These are phyloP conservation scores for Fimicolochytrium jonesii DNA, from an alignment of 192 early-diverging fungal genomes.

Conservation along the genomic window DNA sequence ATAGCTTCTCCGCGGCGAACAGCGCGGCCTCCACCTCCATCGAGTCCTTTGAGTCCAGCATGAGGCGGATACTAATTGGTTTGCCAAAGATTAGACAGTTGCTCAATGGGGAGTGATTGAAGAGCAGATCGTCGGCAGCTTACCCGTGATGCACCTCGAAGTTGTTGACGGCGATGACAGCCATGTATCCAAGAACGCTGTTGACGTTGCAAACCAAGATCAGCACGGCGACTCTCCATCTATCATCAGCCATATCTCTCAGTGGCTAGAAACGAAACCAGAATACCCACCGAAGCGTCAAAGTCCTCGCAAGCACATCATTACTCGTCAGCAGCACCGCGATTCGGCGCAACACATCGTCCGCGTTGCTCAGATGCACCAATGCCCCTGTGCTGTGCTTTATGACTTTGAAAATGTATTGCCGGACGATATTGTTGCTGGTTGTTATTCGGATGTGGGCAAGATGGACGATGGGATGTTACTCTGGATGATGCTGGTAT, in stretches of 20 bases:
- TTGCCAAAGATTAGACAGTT: too few species aligned
- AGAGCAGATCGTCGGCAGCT: too few species aligned
- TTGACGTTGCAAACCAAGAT: background rate
- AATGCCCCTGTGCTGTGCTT: constrained; percentile 4
- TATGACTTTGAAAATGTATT: constrained; percentile 22
- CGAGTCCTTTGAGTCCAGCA: constrained; percentile 12
- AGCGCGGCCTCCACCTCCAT: constrained; percentile 17
- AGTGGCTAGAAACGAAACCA: too few species aligned
- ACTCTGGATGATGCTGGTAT: too few species aligned
- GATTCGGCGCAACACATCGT: constrained; percentile 14
- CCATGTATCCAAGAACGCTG: constrained; percentile 25
- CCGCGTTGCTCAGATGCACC: constrained; percentile 1
- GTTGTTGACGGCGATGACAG: background rate
- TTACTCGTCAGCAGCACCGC: constrained; percentile 22
- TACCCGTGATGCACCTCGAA: constrained; percentile 27
- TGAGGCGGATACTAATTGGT: constrained; percentile 4
- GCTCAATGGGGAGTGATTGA: too few species aligned
- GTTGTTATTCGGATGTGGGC: too few species aligned
- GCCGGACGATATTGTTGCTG: constrained; percentile 20
- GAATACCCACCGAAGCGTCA: constrained; percentile 21
- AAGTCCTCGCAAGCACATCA: constrained; percentile 14
- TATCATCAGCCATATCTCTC: too few species aligned
- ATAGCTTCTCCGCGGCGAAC: constrained; percentile 18
- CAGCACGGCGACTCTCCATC: too few species aligned
- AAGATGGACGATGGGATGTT: too few species aligned